Evolutionary conservation across 2,329 filamentous ascomycete genomes (phyloP), one percentile per base, ranked within the genome.

Genomic region (Calonectria pauciramosa): DNA sequence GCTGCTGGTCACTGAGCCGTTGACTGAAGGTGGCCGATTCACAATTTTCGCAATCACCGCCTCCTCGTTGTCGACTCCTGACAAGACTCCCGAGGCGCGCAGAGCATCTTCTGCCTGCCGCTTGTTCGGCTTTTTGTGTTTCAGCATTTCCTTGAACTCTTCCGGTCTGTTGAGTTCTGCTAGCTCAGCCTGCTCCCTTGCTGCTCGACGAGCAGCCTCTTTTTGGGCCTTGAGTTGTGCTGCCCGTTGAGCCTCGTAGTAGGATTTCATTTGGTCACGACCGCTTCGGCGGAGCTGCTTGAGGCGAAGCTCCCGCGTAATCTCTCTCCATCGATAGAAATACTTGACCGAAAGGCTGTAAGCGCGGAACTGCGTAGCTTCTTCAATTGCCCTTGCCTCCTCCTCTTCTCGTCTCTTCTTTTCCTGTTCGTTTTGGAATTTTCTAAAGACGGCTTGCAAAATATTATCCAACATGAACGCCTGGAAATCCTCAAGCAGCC

Each of bases 291-390:
- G 88, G 28, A 91, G 86, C n/a, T 86, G 85, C 71, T 87, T 86
- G 20, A 90, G 85, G 4, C 88, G 86, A 23, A 86, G 86, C 59
- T 87, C 85, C 16, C 90, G 86, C 11, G 88, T 89, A 49, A 83
- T 86, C 18, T 88, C 81, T 64, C 87, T 88, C 91, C 91, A 92
- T 23, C 85, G 85, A 77, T 91, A 91, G 74, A 92, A 91, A 80
- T 86, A 92, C 63, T 88, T 91, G 73, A 91, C 83, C 16, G 85
- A 83, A 36, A 92, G 84, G 70, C 86, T 91, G 79, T 90, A 88
- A 4, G 77, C 79, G 47, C 88, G 86, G 76, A 89, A 91, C n/a
- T 85, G 82, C 20, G 86, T 84, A 18, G 90, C 90, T 68, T 89
- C 83, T 3, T 85, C 86, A 82, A 89, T 56, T 79, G 88, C 79